Percentiles rank a stretch among this genome's conserved stretches.
Conservation (phyloP, 2,329 filamentous ascomycete species). For the Geosmithia flava region DNA sequence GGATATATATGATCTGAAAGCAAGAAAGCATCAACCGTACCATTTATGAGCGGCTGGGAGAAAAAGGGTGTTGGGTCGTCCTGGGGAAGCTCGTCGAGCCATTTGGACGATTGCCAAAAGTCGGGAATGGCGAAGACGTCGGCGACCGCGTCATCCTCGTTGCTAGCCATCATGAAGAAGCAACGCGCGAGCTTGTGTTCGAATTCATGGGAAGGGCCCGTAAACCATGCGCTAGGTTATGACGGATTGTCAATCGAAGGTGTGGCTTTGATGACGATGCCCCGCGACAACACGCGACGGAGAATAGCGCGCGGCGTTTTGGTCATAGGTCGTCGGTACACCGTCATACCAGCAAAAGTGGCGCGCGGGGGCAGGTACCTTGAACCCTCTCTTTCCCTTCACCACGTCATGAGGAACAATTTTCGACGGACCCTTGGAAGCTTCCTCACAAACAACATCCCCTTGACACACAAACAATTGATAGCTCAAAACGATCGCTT, state of each 20-base stretch:
- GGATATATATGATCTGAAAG: not conserved
- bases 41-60: constrained; percentile 10
- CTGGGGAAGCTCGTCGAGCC: constrained; percentile 21
- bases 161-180: constrained; percentile 12
- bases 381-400: not conserved
- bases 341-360: not conserved
- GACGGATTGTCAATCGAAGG: not conserved
- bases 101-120: constrained; percentile 43
- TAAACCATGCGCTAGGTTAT: not conserved
- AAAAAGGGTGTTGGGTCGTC: constrained; percentile 25
- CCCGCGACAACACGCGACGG: not conserved
- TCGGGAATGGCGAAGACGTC: constrained; percentile 53
- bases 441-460: not conserved
- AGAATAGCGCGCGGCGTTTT: not conserved
- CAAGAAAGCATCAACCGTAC: not conserved
- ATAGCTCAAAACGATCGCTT: not conserved
- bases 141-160: constrained; percentile 24
- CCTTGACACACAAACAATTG: not conserved
- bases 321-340: not conserved
- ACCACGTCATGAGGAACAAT: not conserved
- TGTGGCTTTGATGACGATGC: not conserved
- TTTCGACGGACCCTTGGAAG: constrained; percentile 6
- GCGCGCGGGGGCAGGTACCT: not conserved
- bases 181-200: not conserved
- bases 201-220: not conserved